Evolutionary conservation across 495 filamentous ascomycete genomes (phyloP).

Genomic region (Neurospora cerealis): DNA sequence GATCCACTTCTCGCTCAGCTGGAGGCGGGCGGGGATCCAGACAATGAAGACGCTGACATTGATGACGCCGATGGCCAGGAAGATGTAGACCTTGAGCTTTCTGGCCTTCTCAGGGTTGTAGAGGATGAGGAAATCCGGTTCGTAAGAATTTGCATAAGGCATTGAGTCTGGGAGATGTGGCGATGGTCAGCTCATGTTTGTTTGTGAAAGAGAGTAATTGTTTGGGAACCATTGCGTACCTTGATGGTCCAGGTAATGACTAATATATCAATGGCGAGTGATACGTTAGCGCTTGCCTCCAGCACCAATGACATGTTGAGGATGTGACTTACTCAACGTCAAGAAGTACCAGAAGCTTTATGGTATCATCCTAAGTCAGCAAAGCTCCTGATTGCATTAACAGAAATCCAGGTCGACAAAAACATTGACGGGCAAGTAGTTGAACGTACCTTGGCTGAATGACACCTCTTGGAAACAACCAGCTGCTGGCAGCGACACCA

Average conservation of each 20-base stretch:
- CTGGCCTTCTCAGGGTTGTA: conserved; percentile 18
- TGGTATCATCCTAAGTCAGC: not conserved
- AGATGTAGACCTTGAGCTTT: conserved; percentile 26
- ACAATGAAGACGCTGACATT: conserved; percentile 41
- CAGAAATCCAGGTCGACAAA: too few relatives aligned
- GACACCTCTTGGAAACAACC: conserved; percentile 14
- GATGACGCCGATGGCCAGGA: conserved; percentile 29
- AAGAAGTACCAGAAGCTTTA: conserved; percentile 13
- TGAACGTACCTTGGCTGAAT: conserved; percentile 15
- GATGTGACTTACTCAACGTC: conserved; percentile 9
- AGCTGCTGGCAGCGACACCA: conserved; percentile 11
- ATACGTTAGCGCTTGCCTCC: not conserved
- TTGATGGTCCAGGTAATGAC: conserved; percentile 23
- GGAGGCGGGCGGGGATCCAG: conserved; percentile 39
- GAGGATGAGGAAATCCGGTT: conserved; percentile 38
- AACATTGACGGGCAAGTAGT: not conserved
- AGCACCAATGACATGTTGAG: not conserved
- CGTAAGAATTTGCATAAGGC: conserved; percentile 38
- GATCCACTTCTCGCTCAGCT: conserved; percentile 20
- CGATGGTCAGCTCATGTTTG: not conserved
- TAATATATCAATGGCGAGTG: not conserved
- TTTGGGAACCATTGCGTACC: conserved; percentile 1
- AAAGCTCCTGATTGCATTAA: not conserved
- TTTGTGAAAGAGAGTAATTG: not conserved
- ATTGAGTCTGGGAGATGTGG: conserved; percentile 23